Evolutionary conservation across 495 filamentous ascomycete genomes (phyloP), one percentile per base, ranked within the genome.

Genomic region (Hypomontagnella monticulosa): DNA sequence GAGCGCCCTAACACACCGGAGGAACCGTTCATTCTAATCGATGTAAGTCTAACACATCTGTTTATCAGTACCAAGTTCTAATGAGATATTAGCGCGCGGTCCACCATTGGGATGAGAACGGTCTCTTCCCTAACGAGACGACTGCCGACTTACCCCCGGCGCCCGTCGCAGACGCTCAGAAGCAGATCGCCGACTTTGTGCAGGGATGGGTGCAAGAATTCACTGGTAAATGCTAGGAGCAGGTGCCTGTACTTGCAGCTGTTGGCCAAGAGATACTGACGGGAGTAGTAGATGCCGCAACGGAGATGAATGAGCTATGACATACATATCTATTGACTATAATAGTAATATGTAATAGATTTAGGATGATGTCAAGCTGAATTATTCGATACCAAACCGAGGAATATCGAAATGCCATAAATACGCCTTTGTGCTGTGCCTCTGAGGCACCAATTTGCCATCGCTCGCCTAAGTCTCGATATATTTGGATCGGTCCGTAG

Each of bases 101-200:
- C 43, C 88, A 91, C 73, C 87, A 90, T 74, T 91, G 85, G 85
- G 89, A 91, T 71, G 84, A 91, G 81, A 89, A 91, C 70, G 88
- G 87, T 7, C 50, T 89, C 41, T 87, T 87, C 46, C 74, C 78
- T 3, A 88, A 89, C 61, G 78, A 89, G 77, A 86, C 83, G 4
- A 80, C 71, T 10, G 44, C 78, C 3, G 75, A 74, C 1, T 57
- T 86, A 47, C 87, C 87, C 15, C 89, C 89, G 1, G 50, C 57
- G 4, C 74, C 80, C 37, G 80, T 91, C 2, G 72, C 66, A 18
- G 77, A 85, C 20, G 75, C 83, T 18, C 89, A 91, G 72, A 66
- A 68, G 55, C 65, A 80, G 55, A 81, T 89, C 72, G 72, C 79
- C 10, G 62, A 72, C 33, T 89, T 91, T 74, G 89, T 92, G 38